phyloP scores from a whole-genome alignment of 148 eudicot species.

The Spergularia marina region DNA sequence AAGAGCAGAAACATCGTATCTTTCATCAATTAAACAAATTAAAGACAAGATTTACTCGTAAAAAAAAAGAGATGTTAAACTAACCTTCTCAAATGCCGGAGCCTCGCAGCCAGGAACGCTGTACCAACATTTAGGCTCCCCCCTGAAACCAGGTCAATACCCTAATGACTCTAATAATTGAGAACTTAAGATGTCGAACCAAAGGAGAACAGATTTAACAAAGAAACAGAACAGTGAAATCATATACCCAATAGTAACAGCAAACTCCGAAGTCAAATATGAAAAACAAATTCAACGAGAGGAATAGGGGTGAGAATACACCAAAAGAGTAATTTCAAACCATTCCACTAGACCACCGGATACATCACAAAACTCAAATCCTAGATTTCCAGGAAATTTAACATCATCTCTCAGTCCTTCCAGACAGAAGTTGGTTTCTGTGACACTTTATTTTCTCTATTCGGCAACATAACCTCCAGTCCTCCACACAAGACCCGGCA shows the following conservation, averaged over 20 bases:
- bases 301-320: neutral
- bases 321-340: neutral
- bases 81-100: slow-evolving; percentile 88
- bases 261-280: neutral
- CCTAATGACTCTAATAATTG: neutral
- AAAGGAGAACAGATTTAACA: neutral
- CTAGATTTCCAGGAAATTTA: neutral
- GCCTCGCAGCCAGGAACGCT: slow-evolving; percentile 96
- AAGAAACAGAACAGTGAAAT: neutral
- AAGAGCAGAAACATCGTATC: neutral
- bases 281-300: neutral
- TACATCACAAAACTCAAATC: slow-evolving; percentile 10
- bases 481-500: neutral
- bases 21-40: neutral
- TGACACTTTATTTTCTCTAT: neutral
- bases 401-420: neutral
- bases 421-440: neutral
- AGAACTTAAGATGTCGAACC: neutral
- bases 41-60: neutral
- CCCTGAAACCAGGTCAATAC: slow-evolving; percentile 56
- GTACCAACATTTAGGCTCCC: slow-evolving; percentile 99
- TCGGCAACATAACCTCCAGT: neutral
- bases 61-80: slow-evolving; percentile 15
- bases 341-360: neutral
- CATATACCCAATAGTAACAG: neutral